Base-by-base conservation (phyloP, 2,329 filamentous ascomycete species). In the Alternaria triticimaculans region DNA sequence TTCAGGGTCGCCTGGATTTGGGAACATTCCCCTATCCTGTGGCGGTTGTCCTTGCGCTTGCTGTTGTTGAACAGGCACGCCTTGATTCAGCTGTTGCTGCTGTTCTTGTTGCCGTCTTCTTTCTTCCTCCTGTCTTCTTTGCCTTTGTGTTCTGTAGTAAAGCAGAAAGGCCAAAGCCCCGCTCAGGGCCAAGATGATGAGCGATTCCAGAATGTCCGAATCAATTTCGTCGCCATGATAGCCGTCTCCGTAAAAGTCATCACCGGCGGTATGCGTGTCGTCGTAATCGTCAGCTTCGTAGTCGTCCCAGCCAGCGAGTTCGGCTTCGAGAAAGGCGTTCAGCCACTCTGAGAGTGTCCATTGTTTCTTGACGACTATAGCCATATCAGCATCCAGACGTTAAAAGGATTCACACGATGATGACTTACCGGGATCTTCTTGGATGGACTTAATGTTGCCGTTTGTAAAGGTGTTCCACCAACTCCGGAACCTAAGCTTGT, bases 401-500 rank as follows among this genome's bases (percentile, higher is more conserved):
- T 3, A 28, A 48, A 14, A 14, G 46, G 11, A 62, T 23, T n/a
- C 6, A 7, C 20, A 43, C 3, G 2, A 12, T 28, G 20, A 14
- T 41, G 18, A 60, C 88, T 83, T 87, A 95, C 92, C 87, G 72
- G 92, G 91, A 67, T 97, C 95, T 68, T 97, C 93, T 72, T 92
- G 90, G 54, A 98, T 98, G 15, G 92, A 93, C 74, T 98, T 97
- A 66, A 98, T 88, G 20, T 90, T 88, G n/a, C 96, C 96, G 75
- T 94, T 88, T 0, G 93, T 97, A 66, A 98, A 84, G 0, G 91
- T 94, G 72, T 98, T 98, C 96, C 96, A 99, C 72, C 93, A 96
- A 77, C 93, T 97, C 63, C 94, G 88, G 56, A 91, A 83, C 11
- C 95, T 87, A 63, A 99, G 84, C 79, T 97, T 97, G 66, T 97